phyloP scores from a whole-genome alignment of 768 basidiomycete genomes.

The Cystobasidium ongulense region DNA sequence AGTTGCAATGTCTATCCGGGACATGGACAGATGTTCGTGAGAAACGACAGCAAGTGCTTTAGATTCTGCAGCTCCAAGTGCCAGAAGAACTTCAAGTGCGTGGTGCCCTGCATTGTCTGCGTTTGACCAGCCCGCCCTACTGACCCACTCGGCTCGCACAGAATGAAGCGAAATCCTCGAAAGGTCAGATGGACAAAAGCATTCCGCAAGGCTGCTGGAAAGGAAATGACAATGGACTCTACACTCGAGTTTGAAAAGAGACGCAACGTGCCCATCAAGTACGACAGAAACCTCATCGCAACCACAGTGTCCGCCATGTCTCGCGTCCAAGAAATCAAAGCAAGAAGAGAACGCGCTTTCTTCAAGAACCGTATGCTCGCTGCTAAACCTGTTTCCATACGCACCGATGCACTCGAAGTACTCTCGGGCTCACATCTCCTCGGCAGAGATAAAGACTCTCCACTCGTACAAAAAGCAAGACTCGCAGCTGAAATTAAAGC shows the following conservation, averaged over 20 bases:
- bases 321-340: slow-evolving; percentile 82
- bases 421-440: slow-evolving; percentile 39
- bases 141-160: slow-evolving; percentile 42
- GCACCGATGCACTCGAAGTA: slow-evolving; percentile 40
- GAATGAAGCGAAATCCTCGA: slow-evolving; percentile 98
- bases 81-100: slow-evolving; percentile 97
- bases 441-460: slow-evolving; percentile 33
- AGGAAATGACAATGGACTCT: slow-evolving; percentile 99
- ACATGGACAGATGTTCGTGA: slow-evolving; percentile 78
- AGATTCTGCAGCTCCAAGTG: slow-evolving; percentile 98
- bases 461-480: slow-evolving; percentile 38
- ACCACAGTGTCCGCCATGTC: slow-evolving; percentile 96
- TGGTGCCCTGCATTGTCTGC: background rate
- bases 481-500: slow-evolving; percentile 38
- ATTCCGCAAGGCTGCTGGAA: slow-evolving; percentile 94
- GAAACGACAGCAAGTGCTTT: slow-evolving; percentile 97
- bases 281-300: slow-evolving; percentile 84
- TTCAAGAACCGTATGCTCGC: slow-evolving; percentile 63
- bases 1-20: slow-evolving; percentile 94
- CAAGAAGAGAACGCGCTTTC: slow-evolving; percentile 82
- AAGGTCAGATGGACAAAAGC: slow-evolving; percentile 99
- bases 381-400: slow-evolving; percentile 34
- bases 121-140: background rate
- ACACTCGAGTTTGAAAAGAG: slow-evolving; percentile 99
- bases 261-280: slow-evolving; percentile 91